Evolutionary conservation across 352 stramenopile genomes (phyloP).

Genomic region (Pilasporangium apinafurcum): DNA sequence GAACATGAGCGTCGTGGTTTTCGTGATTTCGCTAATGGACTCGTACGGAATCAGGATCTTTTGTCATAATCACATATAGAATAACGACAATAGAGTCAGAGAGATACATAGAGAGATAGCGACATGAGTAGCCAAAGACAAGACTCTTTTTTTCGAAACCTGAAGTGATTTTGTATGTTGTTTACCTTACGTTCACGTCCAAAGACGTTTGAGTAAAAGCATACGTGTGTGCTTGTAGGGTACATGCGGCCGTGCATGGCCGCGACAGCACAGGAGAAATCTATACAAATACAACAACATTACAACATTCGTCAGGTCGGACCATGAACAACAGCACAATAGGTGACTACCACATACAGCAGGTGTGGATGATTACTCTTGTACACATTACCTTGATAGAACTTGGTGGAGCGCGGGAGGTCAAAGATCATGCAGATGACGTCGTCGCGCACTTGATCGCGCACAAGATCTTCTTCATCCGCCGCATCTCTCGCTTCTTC

Average conservation of each 20-base stretch:
- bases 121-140: too few relatives aligned
- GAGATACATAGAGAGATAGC: conserved; percentile 3
- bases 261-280: conserved; percentile 80
- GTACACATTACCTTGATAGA: conserved; percentile 56
- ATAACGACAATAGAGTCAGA: conserved; percentile 6
- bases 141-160: conserved; percentile 2
- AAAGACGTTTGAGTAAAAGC: conserved; percentile 88
- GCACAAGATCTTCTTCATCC: conserved; percentile 18
- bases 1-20: conserved; percentile 83
- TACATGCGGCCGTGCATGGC: conserved; percentile 87
- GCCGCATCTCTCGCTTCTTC: conserved; percentile 2
- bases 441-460: conserved; percentile 63
- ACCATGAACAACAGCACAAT: too few relatives aligned
- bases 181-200: conserved; percentile 76
- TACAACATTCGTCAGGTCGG: too few relatives aligned
- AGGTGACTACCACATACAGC: too few relatives aligned
- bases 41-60: conserved; percentile 83
- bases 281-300: conserved; percentile 16
- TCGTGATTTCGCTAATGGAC: conserved; percentile 70
- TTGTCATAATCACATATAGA: conserved; percentile 1
- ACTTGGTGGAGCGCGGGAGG: conserved; percentile 57
- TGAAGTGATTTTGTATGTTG: background rate
- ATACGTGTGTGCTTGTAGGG: conserved; percentile 71
- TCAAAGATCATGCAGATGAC: conserved; percentile 87
- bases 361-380: background rate